phyloP scores from a whole-genome alignment of 2,329 filamentous ascomycete genomes.

The Neurospora crassa region DNA sequence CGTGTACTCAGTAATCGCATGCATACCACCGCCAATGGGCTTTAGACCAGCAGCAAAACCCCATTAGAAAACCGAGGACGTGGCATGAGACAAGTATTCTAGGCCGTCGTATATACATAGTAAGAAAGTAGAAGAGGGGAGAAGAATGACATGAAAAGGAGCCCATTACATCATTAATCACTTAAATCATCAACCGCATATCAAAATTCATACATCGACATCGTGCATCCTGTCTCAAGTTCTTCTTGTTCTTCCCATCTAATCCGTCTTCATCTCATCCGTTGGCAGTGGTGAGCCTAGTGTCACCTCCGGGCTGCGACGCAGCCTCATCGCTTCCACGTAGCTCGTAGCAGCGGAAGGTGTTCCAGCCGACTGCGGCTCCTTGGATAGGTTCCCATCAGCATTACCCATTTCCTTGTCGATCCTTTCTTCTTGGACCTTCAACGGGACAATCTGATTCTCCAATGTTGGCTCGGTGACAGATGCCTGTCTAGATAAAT shows the following conservation, averaged over 20 bases:
- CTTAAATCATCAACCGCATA: not conserved
- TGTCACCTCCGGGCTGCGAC: slow-evolving; percentile 16
- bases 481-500: not conserved
- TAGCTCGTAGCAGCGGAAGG: slow-evolving; percentile 5
- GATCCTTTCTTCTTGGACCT: slow-evolving; percentile 8
- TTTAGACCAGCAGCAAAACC: not conserved
- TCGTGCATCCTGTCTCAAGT: not conserved
- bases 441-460: slow-evolving; percentile 7
- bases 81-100: not conserved
- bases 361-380: not conserved
- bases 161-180: slow-evolving; percentile 4
- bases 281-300: slow-evolving; percentile 17
- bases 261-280: slow-evolving; percentile 17
- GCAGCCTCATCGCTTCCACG: slow-evolving; percentile 6
- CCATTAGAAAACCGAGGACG: not conserved
- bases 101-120: not conserved
- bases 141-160: not conserved
- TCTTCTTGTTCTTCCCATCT: not conserved
- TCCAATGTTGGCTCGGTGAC: slow-evolving; percentile 6
- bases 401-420: slow-evolving; percentile 3
- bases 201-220: not conserved
- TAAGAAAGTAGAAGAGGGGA: not conserved
- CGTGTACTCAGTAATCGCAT: not conserved
- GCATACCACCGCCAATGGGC: not conserved
- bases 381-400: not conserved